phyloP scores from a whole-genome alignment of 176 grass and related monocot species.

The Puccinellia tenuiflora region DNA sequence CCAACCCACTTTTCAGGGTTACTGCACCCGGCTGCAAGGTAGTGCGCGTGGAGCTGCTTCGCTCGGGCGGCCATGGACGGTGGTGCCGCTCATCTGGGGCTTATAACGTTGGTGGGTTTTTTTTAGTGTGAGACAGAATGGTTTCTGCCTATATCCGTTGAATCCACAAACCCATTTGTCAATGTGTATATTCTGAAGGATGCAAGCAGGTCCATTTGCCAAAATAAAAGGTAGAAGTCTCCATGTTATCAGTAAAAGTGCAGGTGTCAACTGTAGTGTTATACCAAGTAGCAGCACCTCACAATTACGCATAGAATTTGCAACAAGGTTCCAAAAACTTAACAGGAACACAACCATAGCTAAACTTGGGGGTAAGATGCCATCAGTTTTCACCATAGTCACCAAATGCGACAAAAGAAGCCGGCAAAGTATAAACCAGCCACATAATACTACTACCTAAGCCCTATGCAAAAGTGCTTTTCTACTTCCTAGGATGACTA shows the following conservation, averaged over 20 bases:
- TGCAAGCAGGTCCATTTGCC: no score
- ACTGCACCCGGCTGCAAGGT: not conserved
- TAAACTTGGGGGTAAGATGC: not conserved
- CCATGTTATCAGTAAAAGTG: not conserved
- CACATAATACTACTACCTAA: not conserved
- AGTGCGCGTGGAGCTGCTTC: constrained; percentile 39
- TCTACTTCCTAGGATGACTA: not conserved
- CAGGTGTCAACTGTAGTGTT: no score
- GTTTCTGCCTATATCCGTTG: no score
- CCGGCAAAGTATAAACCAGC: not conserved
- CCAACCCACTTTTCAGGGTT: constrained; percentile 23
- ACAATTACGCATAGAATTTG: not conserved
- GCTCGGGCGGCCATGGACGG: constrained; percentile 10
- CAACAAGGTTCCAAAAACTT: not conserved
- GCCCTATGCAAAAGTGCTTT: not conserved
- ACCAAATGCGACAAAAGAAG: not conserved
- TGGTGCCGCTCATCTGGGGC: not conserved
- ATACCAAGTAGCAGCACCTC: not conserved
- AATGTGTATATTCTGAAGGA: no score
- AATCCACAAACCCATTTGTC: no score
- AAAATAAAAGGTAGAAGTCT: not conserved
- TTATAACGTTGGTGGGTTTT: not conserved
- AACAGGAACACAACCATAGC: not conserved
- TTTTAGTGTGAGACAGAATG: no score
- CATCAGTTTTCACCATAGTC: not conserved